phyloP scores from a whole-genome alignment of 1,284 basidiomycete genomes.

The Boletus hoseneyae region DNA sequence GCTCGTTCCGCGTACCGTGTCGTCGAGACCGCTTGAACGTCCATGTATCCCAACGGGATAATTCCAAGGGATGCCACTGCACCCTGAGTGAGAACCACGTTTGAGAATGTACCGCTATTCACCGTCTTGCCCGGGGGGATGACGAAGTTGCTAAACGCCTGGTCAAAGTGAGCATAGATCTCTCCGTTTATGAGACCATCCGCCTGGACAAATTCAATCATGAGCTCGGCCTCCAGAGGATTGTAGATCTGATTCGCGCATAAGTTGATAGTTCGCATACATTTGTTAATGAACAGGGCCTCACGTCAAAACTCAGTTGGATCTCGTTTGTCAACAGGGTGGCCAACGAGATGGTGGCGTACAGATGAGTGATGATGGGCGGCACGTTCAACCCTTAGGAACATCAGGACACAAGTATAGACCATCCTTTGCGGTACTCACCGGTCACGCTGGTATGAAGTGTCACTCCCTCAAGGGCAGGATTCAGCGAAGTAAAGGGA shows the following conservation, averaged over 20 bases:
- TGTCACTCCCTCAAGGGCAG: slow-evolving; percentile 55
- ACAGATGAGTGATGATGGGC: slow-evolving; percentile 42
- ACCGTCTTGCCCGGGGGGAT: slow-evolving; percentile 55
- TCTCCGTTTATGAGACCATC: slow-evolving; percentile 50
- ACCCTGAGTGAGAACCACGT: slow-evolving; percentile 59
- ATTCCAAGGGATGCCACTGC: slow-evolving; percentile 52
- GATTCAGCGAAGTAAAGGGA: slow-evolving; percentile 60
- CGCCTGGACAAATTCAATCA: slow-evolving; percentile 54
- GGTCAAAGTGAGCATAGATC: slow-evolving; percentile 56
- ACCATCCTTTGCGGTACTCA: slow-evolving; percentile 17
- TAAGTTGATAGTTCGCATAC: slow-evolving; percentile 2
- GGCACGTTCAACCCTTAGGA: slow-evolving; percentile 42
- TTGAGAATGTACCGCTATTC: slow-evolving; percentile 51
- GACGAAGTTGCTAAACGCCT: slow-evolving; percentile 50
- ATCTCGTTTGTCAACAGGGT: slow-evolving; percentile 52
- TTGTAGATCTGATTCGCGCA: slow-evolving; percentile 43
- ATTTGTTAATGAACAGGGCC: slow-evolving; percentile 11
- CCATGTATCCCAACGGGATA: slow-evolving; percentile 50
- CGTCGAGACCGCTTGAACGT: slow-evolving; percentile 49
- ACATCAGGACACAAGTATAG: slow-evolving; percentile 1
- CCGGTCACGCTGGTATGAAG: slow-evolving; percentile 50
- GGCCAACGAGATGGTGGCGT: slow-evolving; percentile 48
- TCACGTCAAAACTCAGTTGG: slow-evolving; percentile 52
- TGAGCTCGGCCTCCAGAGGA: slow-evolving; percentile 53
- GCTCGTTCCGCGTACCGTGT: slow-evolving; percentile 31